Evolutionary conservation across 768 basidiomycete species (phyloP), one percentile per base, ranked within the genome.

Genomic region (Kwoniella europaea): DNA sequence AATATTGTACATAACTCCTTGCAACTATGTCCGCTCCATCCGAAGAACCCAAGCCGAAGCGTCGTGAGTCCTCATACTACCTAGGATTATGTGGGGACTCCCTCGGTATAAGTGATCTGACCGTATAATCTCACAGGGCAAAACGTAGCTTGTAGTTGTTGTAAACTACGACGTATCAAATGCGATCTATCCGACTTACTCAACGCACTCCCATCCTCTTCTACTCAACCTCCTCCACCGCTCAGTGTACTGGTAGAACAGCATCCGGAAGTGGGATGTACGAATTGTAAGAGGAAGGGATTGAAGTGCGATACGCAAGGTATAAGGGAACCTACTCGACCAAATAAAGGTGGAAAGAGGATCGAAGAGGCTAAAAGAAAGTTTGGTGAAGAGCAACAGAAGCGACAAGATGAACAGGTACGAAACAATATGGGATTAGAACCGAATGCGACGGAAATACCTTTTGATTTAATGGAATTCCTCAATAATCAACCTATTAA

Each of bases 61-160:
- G 74, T 53, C 71, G 74, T 74, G 60, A 68, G 74, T 69, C 10
- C 3, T 6, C 41, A 1, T 10, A 15, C 5, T 29, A 52, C n/a
- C 24, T 46, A 44, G 20, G n/a, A 4, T 4, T n/a, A 10, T 58
- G n/a, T 50, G 2, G 1, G n/a, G 27, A 2, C 12, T 55, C 44
- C 12, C 42, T 10, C 10, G 59, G 18, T 27, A 12, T 27, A 29
- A 35, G 41, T 42, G 29, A 24, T 22, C 59, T 44, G 42, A 20
- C 41, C 54, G 12, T 18, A 29, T 44, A 24, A 46, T 56, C 10
- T 15, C n/a, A 41, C 20, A 78, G 76, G 68, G 16, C 76, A 78
- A 54, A 78, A 78, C 52, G 76, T 78, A 42, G 76, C 76, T 15
- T 78, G 76, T 55, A 72, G 75, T 54, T 71, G 72, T 13, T 78